These are phyloP conservation scores for Pelargonium australe DNA, from an alignment of 441 rosid species.

Conservation along the genomic window DNA sequence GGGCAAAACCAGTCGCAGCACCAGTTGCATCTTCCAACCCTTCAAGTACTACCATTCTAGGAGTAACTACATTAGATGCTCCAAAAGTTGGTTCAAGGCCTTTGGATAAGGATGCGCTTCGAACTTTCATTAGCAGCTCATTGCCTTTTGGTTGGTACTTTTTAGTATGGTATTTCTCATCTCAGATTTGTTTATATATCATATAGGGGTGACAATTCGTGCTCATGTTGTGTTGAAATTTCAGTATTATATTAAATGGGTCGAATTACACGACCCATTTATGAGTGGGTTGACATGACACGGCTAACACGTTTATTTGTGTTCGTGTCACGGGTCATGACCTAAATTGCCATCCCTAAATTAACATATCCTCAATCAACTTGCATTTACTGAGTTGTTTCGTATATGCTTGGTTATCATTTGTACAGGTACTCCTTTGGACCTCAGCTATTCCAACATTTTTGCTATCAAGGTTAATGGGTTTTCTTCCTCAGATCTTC, in stretches of 20 bases:
- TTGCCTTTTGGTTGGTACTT: conserved; percentile 86
- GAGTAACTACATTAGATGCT: conserved; percentile 55
- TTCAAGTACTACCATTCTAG: conserved; percentile 41
- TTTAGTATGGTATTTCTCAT: conserved; percentile 26
- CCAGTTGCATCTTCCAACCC: conserved; percentile 64
- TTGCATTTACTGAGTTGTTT: conserved; percentile 16
- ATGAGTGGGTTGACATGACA: too few species aligned
- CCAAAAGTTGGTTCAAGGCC: conserved; percentile 65
- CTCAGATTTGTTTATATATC: conserved; percentile 15
- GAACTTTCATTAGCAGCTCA: conserved; percentile 66
- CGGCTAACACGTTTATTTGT: too few species aligned
- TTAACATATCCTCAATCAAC: neutral
- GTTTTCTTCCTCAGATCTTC: conserved; percentile 70
- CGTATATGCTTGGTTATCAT: conserved; percentile 16
- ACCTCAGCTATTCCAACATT: conserved; percentile 62
- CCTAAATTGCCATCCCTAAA: neutral
- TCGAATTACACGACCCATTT: neutral
- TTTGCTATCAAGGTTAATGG: conserved; percentile 64
- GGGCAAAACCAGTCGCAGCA: conserved; percentile 76
- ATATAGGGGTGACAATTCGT: too few species aligned
- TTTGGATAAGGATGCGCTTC: conserved; percentile 70
- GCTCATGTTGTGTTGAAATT: too few species aligned
- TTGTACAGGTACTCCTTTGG: conserved; percentile 71
- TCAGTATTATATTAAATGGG: conserved; percentile 5
- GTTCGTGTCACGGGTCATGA: too few species aligned